phyloP scores from a whole-genome alignment of 139 green algal species.

The Bryopsis sp. region DNA sequence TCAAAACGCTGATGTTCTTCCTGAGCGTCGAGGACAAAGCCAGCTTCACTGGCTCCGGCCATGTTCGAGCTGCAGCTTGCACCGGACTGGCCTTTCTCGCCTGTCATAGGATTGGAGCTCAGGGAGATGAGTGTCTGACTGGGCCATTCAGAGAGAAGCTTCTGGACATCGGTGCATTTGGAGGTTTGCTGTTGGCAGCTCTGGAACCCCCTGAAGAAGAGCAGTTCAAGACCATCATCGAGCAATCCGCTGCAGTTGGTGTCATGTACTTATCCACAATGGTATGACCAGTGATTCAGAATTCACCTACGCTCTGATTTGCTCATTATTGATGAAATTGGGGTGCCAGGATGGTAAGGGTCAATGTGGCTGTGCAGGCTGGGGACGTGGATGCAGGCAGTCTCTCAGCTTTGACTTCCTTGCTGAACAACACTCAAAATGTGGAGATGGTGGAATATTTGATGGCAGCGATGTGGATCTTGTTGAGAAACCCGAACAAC shows the following conservation, averaged over 20 bases:
- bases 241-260: slow-evolving; percentile 57
- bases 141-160: slow-evolving; percentile 31
- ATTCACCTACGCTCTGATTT: too few relatives aligned
- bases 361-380: too few relatives aligned
- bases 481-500: slow-evolving; percentile 54
- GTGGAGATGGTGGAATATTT: slow-evolving; percentile 63
- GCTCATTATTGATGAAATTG: too few relatives aligned
- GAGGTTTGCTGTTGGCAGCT: slow-evolving; percentile 46
- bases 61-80: slow-evolving; percentile 50
- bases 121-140: slow-evolving; percentile 31
- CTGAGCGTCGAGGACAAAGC: slow-evolving; percentile 26
- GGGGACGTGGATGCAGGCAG: slow-evolving; percentile 38
- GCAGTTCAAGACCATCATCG: slow-evolving; percentile 46
- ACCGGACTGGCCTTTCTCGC: slow-evolving; percentile 61
- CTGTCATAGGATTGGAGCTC: slow-evolving; percentile 52
- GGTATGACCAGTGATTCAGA: too few relatives aligned
- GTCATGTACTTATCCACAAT: slow-evolving; percentile 71
- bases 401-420: slow-evolving; percentile 51
- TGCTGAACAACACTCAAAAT: slow-evolving; percentile 39
- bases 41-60: slow-evolving; percentile 33
- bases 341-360: too few relatives aligned
- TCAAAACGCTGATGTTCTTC: slow-evolving; percentile 34
- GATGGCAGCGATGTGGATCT: slow-evolving; percentile 71
- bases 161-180: slow-evolving; percentile 34
- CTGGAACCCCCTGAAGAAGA: slow-evolving; percentile 38